Evolutionary conservation across 2,329 filamentous ascomycete species (phyloP).

Genomic region (Phaeosphaeriaceae sp.): DNA sequence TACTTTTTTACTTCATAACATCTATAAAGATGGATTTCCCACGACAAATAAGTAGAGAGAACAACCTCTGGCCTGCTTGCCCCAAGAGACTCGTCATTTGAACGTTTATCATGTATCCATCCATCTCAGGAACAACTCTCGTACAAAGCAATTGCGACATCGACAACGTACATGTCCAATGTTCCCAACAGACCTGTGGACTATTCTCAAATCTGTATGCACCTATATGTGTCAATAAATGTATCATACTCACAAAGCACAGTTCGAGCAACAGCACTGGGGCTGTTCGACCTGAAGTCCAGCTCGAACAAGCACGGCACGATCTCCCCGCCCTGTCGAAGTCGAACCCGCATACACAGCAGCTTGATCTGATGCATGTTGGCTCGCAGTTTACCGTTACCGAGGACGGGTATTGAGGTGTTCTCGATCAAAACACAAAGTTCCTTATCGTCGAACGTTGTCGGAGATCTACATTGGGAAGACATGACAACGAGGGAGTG

Average conservation of each 20-base stretch:
- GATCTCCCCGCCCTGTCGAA: neutral
- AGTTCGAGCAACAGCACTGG: neutral
- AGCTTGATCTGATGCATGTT: neutral
- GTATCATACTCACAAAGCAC: neutral
- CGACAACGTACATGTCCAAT: neutral
- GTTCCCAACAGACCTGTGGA: too few species aligned
- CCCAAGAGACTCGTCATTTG: neutral
- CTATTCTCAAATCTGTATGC: too few species aligned
- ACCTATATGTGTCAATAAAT: too few species aligned
- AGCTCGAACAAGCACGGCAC: neutral
- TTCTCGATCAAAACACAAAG: neutral
- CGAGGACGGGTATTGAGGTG: neutral
- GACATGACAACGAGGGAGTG: too few species aligned
- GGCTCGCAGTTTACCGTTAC: neutral
- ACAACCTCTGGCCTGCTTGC: too few species aligned
- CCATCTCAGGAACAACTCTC: neutral
- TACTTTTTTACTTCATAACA: neutral
- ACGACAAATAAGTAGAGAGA: neutral
- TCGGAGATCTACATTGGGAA: too few species aligned
- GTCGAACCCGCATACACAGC: neutral
- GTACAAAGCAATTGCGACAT: neutral
- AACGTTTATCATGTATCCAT: neutral
- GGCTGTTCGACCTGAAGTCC: neutral
- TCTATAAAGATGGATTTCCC: neutral
- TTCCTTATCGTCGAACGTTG: neutral